phyloP scores from a whole-genome alignment of 352 stramenopile genomes.

The Phytopythium sindhum region DNA sequence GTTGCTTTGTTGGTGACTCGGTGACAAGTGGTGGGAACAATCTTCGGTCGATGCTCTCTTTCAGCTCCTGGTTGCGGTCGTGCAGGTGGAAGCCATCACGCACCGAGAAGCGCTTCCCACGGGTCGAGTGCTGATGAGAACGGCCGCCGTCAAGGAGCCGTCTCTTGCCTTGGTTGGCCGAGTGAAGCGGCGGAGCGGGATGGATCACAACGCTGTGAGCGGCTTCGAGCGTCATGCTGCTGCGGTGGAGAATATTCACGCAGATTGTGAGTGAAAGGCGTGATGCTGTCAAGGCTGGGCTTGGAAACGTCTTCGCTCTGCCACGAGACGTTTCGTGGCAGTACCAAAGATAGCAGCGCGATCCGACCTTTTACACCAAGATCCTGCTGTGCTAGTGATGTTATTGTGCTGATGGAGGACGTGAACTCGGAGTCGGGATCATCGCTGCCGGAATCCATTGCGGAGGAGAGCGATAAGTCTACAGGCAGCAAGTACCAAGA shows the following conservation, averaged over 20 bases:
- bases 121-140: background rate
- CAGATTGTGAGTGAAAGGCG: too few relatives aligned
- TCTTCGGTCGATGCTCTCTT: constrained; percentile 37
- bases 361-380: background rate
- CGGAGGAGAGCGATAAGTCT: background rate
- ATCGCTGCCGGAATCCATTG: background rate
- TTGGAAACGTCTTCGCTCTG: too few relatives aligned
- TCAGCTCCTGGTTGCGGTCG: constrained; percentile 44
- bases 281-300: too few relatives aligned
- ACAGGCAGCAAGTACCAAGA: constrained; percentile 4
- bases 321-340: background rate
- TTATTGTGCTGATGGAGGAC: background rate
- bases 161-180: background rate
- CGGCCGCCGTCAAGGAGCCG: background rate
- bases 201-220: background rate
- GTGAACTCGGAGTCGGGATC: background rate
- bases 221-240: background rate
- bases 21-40: constrained; percentile 9
- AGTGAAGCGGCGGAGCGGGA: background rate
- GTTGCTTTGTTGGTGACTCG: background rate
- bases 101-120: constrained; percentile 50
- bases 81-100: constrained; percentile 75
- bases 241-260: too few relatives aligned
- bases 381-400: background rate
- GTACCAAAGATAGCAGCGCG: background rate